phyloP scores from a whole-genome alignment of 768 basidiomycete genomes.

The Leccinum subtestaceum region DNA sequence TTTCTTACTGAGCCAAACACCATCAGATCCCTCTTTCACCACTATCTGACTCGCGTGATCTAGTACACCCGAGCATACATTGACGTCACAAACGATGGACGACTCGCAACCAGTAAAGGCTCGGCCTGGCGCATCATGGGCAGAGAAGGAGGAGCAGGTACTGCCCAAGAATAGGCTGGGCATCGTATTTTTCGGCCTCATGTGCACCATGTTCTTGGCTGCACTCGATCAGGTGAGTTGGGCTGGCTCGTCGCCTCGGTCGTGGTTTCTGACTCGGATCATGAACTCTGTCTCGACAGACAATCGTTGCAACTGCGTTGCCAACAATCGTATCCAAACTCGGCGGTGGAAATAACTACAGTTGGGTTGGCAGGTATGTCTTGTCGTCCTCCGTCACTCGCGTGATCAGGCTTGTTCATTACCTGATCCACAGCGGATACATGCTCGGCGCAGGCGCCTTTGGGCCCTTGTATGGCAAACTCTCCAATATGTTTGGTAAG shows the following conservation, averaged over 20 bases:
- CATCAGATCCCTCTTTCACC: not conserved
- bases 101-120: slow-evolving; percentile 19
- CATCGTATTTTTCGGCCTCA: slow-evolving; percentile 29
- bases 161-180: slow-evolving; percentile 38
- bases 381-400: not conserved
- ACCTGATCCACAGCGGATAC: slow-evolving; percentile 55
- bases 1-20: not conserved
- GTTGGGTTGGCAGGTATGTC: slow-evolving; percentile 69
- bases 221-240: slow-evolving; percentile 57
- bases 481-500: slow-evolving; percentile 57
- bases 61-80: not conserved
- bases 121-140: slow-evolving; percentile 53
- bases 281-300: slow-evolving; percentile 35
- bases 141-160: slow-evolving; percentile 49
- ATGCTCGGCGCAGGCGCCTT: slow-evolving; percentile 65
- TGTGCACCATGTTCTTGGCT: slow-evolving; percentile 36
- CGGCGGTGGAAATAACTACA: slow-evolving; percentile 60
- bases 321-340: slow-evolving; percentile 69
- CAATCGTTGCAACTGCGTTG: slow-evolving; percentile 71
- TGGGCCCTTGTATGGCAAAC: slow-evolving; percentile 74
- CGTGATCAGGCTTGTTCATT: not conserved
- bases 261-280: not conserved
- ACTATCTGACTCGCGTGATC: not conserved
- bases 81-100: slow-evolving; percentile 6
- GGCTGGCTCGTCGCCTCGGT: not conserved